Evolutionary conservation across 352 stramenopile genomes (phyloP).

Genomic region (Globisporangium uncinulatum): DNA sequence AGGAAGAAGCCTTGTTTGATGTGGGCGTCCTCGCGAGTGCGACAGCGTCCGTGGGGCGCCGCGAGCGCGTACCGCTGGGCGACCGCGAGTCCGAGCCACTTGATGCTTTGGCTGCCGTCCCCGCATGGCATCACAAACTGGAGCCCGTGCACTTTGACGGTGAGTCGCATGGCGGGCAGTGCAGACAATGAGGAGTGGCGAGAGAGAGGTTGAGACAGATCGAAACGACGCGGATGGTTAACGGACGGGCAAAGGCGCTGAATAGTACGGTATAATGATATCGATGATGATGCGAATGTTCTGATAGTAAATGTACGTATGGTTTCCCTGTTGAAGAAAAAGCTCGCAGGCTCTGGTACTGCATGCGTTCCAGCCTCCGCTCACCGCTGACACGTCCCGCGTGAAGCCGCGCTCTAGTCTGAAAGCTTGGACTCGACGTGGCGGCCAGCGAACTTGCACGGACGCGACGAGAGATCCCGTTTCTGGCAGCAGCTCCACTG

Average conservation of each 20-base stretch:
- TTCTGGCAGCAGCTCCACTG: conserved; percentile 84
- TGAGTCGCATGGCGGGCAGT: conserved; percentile 43
- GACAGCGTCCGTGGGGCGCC: conserved; percentile 58
- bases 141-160: conserved; percentile 62
- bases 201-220: not conserved
- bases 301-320: too few relatives aligned
- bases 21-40: conserved; percentile 70
- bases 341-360: too few relatives aligned
- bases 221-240: not conserved
- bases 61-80: conserved; percentile 70
- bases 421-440: conserved; percentile 66
- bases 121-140: conserved; percentile 73
- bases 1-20: conserved; percentile 80
- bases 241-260: too few relatives aligned
- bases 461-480: conserved; percentile 62
- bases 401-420: conserved; percentile 18
- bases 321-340: too few relatives aligned
- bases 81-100: conserved; percentile 79
- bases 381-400: not conserved
- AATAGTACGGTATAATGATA: too few relatives aligned
- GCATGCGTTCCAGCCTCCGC: too few relatives aligned
- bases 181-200: not conserved
- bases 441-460: conserved; percentile 76
- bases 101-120: conserved; percentile 67
- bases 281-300: too few relatives aligned